Conservation (phyloP, 495 filamentous ascomycete species). For the Aspergillus egyptiacus region DNA sequence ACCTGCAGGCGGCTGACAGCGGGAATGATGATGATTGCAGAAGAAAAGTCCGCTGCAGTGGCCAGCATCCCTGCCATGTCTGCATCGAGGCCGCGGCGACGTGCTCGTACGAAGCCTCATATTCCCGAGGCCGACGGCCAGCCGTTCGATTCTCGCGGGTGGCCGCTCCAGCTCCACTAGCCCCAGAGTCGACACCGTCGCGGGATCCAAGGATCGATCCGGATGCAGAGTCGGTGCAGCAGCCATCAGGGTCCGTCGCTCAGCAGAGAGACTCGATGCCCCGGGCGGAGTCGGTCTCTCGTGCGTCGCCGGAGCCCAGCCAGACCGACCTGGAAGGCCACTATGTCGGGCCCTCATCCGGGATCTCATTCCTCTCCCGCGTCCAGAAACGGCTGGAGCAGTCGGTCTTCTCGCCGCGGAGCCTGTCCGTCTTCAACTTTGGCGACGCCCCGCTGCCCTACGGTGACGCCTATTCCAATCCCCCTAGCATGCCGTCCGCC, state of each 20-base stretch:
- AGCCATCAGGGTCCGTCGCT: not conserved
- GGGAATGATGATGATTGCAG: conserved; percentile 3
- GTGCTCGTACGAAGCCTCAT: conserved; percentile 20
- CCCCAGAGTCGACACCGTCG: too few species aligned
- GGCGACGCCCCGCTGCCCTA: conserved; percentile 21
- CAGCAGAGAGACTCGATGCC: conserved; percentile 3
- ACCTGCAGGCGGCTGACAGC: not conserved
- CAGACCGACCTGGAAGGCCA: conserved; percentile 24
- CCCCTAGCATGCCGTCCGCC: too few species aligned
- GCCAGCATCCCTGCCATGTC: conserved; percentile 21
- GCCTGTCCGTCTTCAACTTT: conserved; percentile 15
- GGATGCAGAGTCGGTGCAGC: too few species aligned
- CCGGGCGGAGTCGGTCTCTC: not conserved
- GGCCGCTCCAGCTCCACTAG: too few species aligned
- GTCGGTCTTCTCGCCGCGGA: conserved; percentile 4
- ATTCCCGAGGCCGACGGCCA: conserved; percentile 15
- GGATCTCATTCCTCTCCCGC: conserved; percentile 25
- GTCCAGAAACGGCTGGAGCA: conserved; percentile 19
- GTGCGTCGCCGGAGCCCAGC: conserved; percentile 18
- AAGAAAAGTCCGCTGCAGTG: conserved; percentile 24
- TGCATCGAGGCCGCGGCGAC: conserved; percentile 14
- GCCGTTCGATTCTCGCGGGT: not conserved
- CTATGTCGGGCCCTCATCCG: conserved; percentile 25
- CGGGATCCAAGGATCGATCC: too few species aligned
- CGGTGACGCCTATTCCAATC: too few species aligned